phyloP scores from a whole-genome alignment of 345 rosid species.

The Abelmoschus esculentus region DNA sequence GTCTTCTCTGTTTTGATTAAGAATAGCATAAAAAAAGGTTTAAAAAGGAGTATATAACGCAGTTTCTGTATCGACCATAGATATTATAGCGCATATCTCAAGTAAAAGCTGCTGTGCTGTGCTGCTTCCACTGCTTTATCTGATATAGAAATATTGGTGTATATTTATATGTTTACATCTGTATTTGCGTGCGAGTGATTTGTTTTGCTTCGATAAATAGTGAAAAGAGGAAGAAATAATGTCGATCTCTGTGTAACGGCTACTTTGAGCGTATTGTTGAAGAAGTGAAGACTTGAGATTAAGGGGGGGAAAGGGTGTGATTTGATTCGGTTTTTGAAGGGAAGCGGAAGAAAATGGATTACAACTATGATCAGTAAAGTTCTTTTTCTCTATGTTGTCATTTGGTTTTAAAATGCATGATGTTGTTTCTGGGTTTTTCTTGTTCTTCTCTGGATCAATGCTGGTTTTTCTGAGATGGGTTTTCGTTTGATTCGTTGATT shows the following conservation, averaged over 20 bases:
- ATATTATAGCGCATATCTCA: neutral
- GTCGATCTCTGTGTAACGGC: conserved; percentile 12
- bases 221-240: neutral
- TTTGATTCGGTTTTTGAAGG: neutral
- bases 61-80: neutral
- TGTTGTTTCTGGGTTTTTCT: neutral
- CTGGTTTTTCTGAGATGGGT: neutral
- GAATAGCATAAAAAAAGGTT: neutral
- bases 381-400: neutral
- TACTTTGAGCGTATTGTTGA: neutral
- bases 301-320: neutral
- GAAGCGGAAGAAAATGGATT: conserved; percentile 2
- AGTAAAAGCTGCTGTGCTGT: neutral
- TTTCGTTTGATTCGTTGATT: neutral
- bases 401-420: conserved; percentile 1
- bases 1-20: neutral
- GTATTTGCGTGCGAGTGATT: neutral
- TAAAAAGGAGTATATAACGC: neutral
- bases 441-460: neutral
- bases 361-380: conserved; percentile 3
- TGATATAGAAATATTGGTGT: neutral
- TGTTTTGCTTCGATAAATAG: neutral
- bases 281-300: neutral
- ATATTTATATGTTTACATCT: neutral
- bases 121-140: neutral